Percentiles rank a stretch among this genome's conserved stretches.
These are phyloP conservation scores for Nitzschia inconspicua DNA, from an alignment of 108 stramenopile species.

Conservation along the genomic window DNA sequence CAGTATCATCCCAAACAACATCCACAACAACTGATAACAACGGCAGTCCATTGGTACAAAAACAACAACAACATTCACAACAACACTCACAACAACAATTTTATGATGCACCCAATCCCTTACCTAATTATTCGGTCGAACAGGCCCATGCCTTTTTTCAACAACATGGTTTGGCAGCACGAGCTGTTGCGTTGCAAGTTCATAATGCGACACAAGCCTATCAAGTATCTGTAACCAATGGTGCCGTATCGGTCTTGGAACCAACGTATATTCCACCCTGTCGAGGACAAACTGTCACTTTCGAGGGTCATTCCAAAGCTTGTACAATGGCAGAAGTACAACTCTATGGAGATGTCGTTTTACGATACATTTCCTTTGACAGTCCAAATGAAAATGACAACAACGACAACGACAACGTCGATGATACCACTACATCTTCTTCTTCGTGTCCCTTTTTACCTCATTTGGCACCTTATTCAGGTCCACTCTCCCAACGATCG, in stretches of 20 bases:
- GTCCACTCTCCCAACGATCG: neutral
- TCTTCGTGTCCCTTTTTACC: conserved; percentile 42
- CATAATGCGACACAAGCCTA: conserved; percentile 38
- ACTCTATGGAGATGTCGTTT: conserved; percentile 62
- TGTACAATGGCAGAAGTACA: conserved; percentile 49
- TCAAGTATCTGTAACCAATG: conserved; percentile 35
- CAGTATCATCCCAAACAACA: neutral
- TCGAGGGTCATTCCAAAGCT: neutral
- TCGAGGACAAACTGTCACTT: conserved; percentile 15
- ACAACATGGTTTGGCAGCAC: conserved; percentile 54
- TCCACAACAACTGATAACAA: neutral
- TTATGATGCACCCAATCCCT: conserved; percentile 32
- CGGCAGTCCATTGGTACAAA: neutral
- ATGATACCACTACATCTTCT: neutral
- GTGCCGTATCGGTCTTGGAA: conserved; percentile 49
- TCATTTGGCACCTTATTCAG: conserved; percentile 40
- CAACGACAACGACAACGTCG: neutral
- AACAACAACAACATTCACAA: neutral
- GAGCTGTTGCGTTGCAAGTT: conserved; percentile 50
- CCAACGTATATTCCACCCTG: conserved; percentile 41
- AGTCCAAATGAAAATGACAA: neutral
- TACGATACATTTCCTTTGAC: conserved; percentile 43
- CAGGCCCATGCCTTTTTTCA: conserved; percentile 44
- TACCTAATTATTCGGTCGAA: conserved; percentile 37
- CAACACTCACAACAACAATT: neutral